Evolutionary conservation across 495 filamentous ascomycete species (phyloP).

Genomic region (Penicillium macrosclerotiorum): DNA sequence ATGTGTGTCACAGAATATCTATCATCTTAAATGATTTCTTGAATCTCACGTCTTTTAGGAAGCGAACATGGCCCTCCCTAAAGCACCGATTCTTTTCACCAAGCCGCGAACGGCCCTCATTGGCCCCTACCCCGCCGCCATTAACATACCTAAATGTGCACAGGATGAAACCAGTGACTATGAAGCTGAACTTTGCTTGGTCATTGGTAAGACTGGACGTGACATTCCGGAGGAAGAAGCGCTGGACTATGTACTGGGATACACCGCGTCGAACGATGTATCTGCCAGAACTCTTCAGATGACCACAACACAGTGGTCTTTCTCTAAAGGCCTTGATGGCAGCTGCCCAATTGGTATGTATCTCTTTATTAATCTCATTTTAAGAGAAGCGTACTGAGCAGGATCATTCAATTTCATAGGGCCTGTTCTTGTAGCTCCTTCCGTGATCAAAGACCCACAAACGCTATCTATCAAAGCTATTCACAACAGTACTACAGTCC

Average conservation of each 20-base stretch:
- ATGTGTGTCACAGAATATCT: conserved; percentile 5
- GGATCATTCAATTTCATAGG: conserved; percentile 19
- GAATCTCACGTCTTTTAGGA: conserved; percentile 18
- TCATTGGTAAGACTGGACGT: conserved; percentile 38
- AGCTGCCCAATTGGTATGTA: conserved; percentile 33
- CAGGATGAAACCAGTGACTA: conserved; percentile 50
- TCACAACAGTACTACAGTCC: conserved; percentile 8
- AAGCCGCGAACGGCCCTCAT: conserved; percentile 46
- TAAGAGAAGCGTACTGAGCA: too few species aligned
- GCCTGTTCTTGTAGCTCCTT: conserved; percentile 36
- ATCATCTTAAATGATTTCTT: background rate
- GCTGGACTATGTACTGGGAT: conserved; percentile 42
- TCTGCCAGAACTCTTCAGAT: conserved; percentile 36
- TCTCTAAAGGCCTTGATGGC: conserved; percentile 43
- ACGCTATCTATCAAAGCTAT: conserved; percentile 9
- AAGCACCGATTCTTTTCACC: conserved; percentile 42
- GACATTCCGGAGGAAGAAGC: conserved; percentile 42
- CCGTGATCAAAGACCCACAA: conserved; percentile 28
- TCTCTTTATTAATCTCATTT: too few species aligned
- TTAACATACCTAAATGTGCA: conserved; percentile 42
- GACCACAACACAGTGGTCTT: conserved; percentile 38
- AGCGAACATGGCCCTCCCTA: conserved; percentile 37
- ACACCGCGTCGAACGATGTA: conserved; percentile 42
- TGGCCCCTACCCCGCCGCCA: conserved; percentile 39
- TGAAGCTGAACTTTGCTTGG: conserved; percentile 42